Base-by-base conservation (phyloP, 2,329 filamentous ascomycete genomes). In the Ceratocystis variospora region DNA sequence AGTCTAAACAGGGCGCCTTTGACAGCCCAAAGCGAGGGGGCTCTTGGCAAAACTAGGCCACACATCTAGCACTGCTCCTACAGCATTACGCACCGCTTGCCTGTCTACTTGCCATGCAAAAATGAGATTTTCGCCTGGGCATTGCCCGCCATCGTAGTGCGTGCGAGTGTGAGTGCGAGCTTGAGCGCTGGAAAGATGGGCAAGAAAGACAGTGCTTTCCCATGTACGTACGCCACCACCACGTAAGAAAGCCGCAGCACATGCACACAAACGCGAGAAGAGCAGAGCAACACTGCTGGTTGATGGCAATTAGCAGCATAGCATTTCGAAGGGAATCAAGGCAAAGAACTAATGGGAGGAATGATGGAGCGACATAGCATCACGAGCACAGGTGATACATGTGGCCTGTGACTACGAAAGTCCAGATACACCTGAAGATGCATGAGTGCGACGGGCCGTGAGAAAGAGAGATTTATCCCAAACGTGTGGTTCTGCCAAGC, bases 301-400 rank as follows among this genome's bases (percentile, higher is more conserved):
- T 57, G 17, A 7, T 57, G 28, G 22, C 28, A 57, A n/a, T 1
- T 7, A 12, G 25, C 22, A 33, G 25, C 22, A 57, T n/a, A 37
- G 12, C 12, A 57, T 57, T 25, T n/a, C 15, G 53, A 57, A 57
- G 25, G 25, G 33, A 25, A 33, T 33, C 22, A 57, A 15, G n/a
- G 25, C 17, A 57, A 33, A 57, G 53, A 57, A 57, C 53, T 57
- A 57, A 57, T 57, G 53, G 28, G 28, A 57, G 53, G 53, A 57
- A 19, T 19, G 28, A 57, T 57, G 22, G 46, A 22, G 1, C 46
- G 19, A 22, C 17, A 50, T 22, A 50, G 17, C 12, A 3, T 25
- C 25, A 33, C 25, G 33, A 57, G 28, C 53, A 57, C 53, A 22
- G 28, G 53, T 57, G 12, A 57, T 33, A 57, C 53, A 33, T 57